Evolutionary conservation across 169 alveolate genomes (phyloP).

Genomic region (Cryptosporidium andersoni): DNA sequence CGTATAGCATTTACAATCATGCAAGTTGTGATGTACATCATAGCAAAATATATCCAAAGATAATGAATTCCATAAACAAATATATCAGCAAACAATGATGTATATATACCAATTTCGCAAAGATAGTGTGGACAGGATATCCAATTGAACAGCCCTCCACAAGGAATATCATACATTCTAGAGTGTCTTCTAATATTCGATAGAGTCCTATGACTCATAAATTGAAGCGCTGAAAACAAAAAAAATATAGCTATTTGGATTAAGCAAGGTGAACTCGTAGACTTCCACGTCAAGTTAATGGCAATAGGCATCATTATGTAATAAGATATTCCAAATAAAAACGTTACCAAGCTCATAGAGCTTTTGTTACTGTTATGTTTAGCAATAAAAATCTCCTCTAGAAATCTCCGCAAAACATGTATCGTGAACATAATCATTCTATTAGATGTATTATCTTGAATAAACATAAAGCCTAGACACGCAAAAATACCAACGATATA

Average conservation of each 20-base stretch:
- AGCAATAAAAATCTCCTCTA: slow-evolving; percentile 15
- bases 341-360: slow-evolving; percentile 22
- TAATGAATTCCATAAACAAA: not conserved
- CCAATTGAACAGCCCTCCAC: slow-evolving; percentile 23
- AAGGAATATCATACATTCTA: slow-evolving; percentile 36
- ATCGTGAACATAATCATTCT: slow-evolving; percentile 17
- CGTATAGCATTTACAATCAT: slow-evolving; percentile 58
- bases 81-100: slow-evolving; percentile 19
- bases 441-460: not conserved
- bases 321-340: slow-evolving; percentile 45
- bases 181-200: slow-evolving; percentile 8
- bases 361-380: slow-evolving; percentile 45
- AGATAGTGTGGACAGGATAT: slow-evolving; percentile 59
- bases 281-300: not conserved
- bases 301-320: slow-evolving; percentile 39
- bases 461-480: slow-evolving; percentile 3
- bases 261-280: not conserved
- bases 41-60: slow-evolving; percentile 5
- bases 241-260: slow-evolving; percentile 8
- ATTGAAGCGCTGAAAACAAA: slow-evolving; percentile 21
- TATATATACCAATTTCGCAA: slow-evolving; percentile 49
- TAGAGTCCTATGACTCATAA: slow-evolving; percentile 12
- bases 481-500: slow-evolving; percentile 28
- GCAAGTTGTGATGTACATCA: slow-evolving; percentile 21
- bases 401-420: slow-evolving; percentile 33